Base-by-base conservation (phyloP, 805 yeast species). In the Suhomyces sp. region DNA sequence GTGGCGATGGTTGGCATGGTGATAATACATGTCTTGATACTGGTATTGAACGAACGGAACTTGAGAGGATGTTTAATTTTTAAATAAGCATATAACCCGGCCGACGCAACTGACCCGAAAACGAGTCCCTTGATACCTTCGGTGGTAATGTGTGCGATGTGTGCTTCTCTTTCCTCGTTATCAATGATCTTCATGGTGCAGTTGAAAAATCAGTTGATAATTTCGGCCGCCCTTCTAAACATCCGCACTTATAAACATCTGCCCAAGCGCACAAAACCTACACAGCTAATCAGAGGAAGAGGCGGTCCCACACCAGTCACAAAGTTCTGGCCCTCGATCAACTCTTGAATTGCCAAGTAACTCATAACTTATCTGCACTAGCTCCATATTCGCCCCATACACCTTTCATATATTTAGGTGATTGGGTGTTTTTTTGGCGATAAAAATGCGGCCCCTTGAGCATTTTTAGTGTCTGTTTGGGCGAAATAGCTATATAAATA, bases 121-220 rank as follows among this genome's bases (percentile, higher is more conserved):
- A 71, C 55, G 51, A 71, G 57, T 2, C 79, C 79, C 58, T 72
- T 72, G 46, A 62, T 49, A 7, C 78, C 76, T 54, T 73, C 78
- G 25, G 66, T 52, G 43, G 64, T 51, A 25, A 74, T 64, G 55
- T 69, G 67, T 6, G 67, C 56, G 25, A 63, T 60, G 57, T 75
- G 79, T 2, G 78, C 78, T 22, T 70, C 67, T 47, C 60, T 69
- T 54, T 75, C 79, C 52, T 69, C 77, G 40, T 58, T 53, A 48
- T 62, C 62, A 45, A 74, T 60, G 47, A 74, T 60, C 60, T 74
- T 74, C 79, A 74, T 74, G 17, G 51, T 45, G 43, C 9, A 6
- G 44, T 12, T 8, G 12, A 39, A 20, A 21, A 41, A 21, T 22
- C 29, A 17, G 29, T 41, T 41, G 44, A 41, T 41, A 21, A 13